Base-by-base conservation (phyloP, 257 asterid genomes). In the Solanum chmielewskii region DNA sequence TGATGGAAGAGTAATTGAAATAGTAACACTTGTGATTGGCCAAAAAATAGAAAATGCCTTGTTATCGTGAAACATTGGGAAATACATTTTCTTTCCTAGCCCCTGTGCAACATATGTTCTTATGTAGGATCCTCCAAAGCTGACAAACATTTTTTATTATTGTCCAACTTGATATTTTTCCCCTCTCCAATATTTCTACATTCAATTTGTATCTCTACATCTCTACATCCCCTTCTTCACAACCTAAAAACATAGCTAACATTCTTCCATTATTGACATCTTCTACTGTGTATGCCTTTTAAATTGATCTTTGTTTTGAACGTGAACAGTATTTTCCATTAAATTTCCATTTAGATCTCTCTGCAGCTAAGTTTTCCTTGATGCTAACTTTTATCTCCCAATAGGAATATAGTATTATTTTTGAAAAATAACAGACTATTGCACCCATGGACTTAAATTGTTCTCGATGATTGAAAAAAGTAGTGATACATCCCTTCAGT, bases 401-500 rank as follows among this genome's bases (percentile, higher is more conserved):
- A 1, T 16, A 31, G 1, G 4, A 1, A 71, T 1, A 71, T 6
- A 18, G 1, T 71, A 18, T 71, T 18, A 4, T 71, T 71, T 18
- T 18, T 35, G 2, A 71, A 71, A 18, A 71, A 71, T 33, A 71
- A 3, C 0, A 16, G 27, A 71, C 35, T 71, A 71, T 20, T 35
- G 27, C 80, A 71, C 47, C 27, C 0, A 2, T 16, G 21, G 37
- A 2, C 0, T 1, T 1, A 35, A 71, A 71, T 1, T 0, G 11
- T 42, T 5, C 1, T 9, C 4, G 0, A 18, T 44, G 15, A 44
- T 2, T n/a, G 5, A 0, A 0, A 2, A 2, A 33, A 16, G 42
- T 16, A 18, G 21, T 73, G 81, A 73, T 35, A 73, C 4, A 16
- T 73, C 49, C 81, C 37, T 35, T 2, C 21, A 37, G 1, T 73